phyloP scores from a whole-genome alignment of 2,329 filamentous ascomycete genomes.

The Botryotinia narcissicola region DNA sequence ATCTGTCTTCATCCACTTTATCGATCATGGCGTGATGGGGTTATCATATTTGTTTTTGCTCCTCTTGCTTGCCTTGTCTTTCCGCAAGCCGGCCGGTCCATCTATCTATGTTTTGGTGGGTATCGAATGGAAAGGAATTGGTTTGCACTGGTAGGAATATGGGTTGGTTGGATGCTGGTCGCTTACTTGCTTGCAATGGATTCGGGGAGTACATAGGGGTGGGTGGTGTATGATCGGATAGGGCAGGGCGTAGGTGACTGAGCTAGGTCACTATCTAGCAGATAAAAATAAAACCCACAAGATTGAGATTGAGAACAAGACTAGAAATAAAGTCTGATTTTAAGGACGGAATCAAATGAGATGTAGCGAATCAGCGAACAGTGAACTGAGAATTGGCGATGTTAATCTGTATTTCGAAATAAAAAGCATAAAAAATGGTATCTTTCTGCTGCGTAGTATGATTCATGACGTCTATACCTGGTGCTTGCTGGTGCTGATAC shows the following conservation, averaged over 20 bases:
- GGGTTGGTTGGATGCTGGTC: background rate
- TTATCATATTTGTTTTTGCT: slow-evolving; percentile 11
- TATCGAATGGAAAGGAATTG: slow-evolving; percentile 4
- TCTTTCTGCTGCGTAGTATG: background rate
- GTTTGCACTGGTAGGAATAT: slow-evolving; percentile 4
- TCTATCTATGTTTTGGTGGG: slow-evolving; percentile 8
- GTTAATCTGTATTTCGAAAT: background rate
- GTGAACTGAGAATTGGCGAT: background rate
- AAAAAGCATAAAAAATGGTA: background rate
- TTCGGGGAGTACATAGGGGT: slow-evolving; percentile 8
- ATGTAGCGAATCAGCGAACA: background rate
- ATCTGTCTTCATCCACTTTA: background rate
- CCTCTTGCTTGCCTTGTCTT: background rate
- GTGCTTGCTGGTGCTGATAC: background rate
- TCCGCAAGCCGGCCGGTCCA: background rate
- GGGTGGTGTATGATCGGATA: background rate
- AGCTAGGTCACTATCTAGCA: background rate
- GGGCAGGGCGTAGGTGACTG: background rate
- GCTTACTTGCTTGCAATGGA: slow-evolving; percentile 1
- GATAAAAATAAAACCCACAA: background rate
- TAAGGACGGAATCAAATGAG: background rate
- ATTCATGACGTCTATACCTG: background rate
- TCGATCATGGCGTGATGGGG: slow-evolving; percentile 5
- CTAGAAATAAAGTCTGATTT: background rate
- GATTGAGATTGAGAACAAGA: background rate